A percentile compares a stretch with the other conserved stretches of the same genome.
phyloP scores from a whole-genome alignment of 495 filamentous ascomycete species.

The Aspergillus sparsus region DNA sequence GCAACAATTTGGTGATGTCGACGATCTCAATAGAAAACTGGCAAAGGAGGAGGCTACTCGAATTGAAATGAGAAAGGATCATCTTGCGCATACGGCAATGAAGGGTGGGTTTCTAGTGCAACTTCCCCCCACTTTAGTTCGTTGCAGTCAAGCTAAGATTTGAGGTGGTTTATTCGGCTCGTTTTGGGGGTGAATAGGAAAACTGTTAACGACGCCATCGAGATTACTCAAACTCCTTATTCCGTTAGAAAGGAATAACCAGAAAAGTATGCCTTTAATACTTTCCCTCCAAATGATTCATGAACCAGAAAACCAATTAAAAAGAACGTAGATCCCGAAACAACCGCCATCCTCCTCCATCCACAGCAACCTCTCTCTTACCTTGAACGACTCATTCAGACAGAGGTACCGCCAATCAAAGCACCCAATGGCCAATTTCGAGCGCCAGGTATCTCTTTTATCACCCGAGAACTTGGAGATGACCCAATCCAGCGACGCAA shows the following conservation, averaged over 20 bases:
- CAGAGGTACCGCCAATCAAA: conserved; percentile 75
- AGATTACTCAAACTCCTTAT: conserved; percentile 87
- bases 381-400: conserved; percentile 86
- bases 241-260: conserved; percentile 62
- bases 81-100: conserved; percentile 54
- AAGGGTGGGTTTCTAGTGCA: conserved; percentile 52
- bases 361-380: conserved; percentile 93
- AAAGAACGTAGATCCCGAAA: conserved; percentile 61
- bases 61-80: background rate
- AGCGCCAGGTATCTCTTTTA: conserved; percentile 74
- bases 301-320: too few species aligned
- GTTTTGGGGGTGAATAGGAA: too few species aligned
- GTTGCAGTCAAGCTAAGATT: background rate
- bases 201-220: conserved; percentile 75
- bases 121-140: conserved; percentile 1
- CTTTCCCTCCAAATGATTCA: background rate
- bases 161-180: too few species aligned
- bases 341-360: conserved; percentile 85
- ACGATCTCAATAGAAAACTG: background rate
- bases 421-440: conserved; percentile 59
- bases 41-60: background rate
- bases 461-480: conserved; percentile 70
- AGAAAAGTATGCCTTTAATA: conserved; percentile 50
- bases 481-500: conserved; percentile 55
- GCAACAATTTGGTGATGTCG: too few species aligned